Evolutionary conservation across 345 rosid species (phyloP).

Genomic region (Odontarrhena argentea): DNA sequence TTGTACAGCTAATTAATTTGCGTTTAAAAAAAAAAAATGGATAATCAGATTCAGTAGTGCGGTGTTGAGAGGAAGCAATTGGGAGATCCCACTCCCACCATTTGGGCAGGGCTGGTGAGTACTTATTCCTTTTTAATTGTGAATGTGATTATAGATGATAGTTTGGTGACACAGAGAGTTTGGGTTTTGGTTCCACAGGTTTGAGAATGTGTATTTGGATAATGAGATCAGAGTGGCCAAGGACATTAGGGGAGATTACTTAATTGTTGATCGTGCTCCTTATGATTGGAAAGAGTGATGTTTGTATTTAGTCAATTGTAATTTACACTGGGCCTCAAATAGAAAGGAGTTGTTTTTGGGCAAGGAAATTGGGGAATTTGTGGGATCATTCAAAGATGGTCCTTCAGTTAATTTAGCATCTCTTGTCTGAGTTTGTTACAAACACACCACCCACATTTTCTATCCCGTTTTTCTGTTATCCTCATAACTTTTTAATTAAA

Average conservation of each 20-base stretch:
- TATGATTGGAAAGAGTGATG: conserved; percentile 58
- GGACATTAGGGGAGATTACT: conserved; percentile 76
- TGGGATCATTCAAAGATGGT: conserved; percentile 21
- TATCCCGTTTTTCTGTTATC: conserved; percentile 1
- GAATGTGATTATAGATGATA: too few species aligned
- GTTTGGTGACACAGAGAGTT: not conserved
- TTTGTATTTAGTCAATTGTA: conserved; percentile 3
- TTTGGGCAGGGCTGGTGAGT: conserved; percentile 93
- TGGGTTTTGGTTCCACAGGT: conserved; percentile 46
- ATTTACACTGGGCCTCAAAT: not conserved
- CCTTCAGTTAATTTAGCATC: conserved; percentile 26
- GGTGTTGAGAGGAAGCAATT: conserved; percentile 62
- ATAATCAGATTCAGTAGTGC: conserved; percentile 70
- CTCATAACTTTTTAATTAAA: not conserved
- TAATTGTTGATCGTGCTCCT: conserved; percentile 68
- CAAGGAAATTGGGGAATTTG: not conserved
- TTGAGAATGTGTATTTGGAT: conserved; percentile 65
- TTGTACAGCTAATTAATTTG: not conserved
- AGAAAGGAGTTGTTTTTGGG: too few species aligned
- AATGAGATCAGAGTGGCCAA: conserved; percentile 75
- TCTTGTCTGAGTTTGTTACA: conserved; percentile 40
- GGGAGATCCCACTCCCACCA: conserved; percentile 92
- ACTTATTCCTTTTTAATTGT: too few species aligned
- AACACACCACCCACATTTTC: conserved; percentile 34
- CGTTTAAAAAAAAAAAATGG: not conserved